Base-by-base conservation (phyloP, 2,329 filamentous ascomycete genomes). In the Cryphonectria carpinicola region DNA sequence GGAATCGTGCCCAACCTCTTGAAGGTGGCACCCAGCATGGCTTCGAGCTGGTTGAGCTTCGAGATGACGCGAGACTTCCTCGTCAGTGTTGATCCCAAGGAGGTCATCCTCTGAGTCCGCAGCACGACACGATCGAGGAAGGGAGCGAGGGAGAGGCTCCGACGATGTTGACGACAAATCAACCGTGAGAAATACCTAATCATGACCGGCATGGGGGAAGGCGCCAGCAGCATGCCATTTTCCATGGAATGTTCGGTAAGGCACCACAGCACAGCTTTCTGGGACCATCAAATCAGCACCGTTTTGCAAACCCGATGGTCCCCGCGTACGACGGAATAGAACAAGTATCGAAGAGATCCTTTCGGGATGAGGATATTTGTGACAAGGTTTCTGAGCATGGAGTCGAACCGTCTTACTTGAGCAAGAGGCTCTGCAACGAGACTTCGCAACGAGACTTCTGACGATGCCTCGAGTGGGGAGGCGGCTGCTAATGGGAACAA, bases 21-120 rank as follows among this genome's bases (percentile, higher is more conserved):
- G 72, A 99, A 99, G 82, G 96, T 99, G 22, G 95, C 96, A 10
- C 96, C 96, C 4, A 98, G 95, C 80, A 99, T 99, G 95, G 96
- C 96, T 22, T 97, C 94, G 76, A 98, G 93, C 81, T 99, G 96
- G 95, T 88, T 98, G 72, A 98, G 95, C 81, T 99, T 97, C 79
- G 96, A 99, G 82, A 84, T 98, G 79, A 95, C 93, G 11, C 89
- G 96, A 74, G 96, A 99, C 81, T 92, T 97, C 78, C 83, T 98
- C 56, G 84, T 97, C 70, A 84, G 83, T 28, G 79, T 94, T 41
- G 87, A 86, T 71, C 82, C 84, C 1, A 75, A 79, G n/a, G 75
- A 79, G 39, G 69, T 75, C 17, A 65, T 77, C 39, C 74, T 76
- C 69, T 80, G 71, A 79, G 58, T n/a, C 43, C 52, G 60, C 58